Percentiles rank a stretch among this genome's conserved stretches.
Evolutionary conservation across 2,329 filamentous ascomycete species (phyloP).

Genomic region (Massarina eburnea): DNA sequence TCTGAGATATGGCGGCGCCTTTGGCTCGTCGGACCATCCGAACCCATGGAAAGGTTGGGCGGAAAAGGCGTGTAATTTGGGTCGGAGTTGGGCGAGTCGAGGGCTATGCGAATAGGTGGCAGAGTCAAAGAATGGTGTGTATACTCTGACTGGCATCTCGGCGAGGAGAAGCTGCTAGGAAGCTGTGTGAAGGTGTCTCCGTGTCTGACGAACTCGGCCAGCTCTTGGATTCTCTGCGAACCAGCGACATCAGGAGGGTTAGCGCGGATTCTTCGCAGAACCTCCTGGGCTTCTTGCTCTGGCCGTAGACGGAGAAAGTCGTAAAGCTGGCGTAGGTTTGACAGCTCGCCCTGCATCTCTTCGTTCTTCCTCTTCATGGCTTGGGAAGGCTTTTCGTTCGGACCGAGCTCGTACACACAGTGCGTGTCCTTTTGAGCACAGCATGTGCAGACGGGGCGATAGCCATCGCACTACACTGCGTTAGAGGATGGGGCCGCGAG

Average conservation of each 20-base stretch:
- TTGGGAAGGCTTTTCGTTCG: constrained; percentile 39
- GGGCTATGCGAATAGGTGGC: constrained; percentile 31
- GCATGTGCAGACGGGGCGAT: constrained; percentile 33
- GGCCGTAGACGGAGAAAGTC: constrained; percentile 32
- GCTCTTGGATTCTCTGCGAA: constrained; percentile 27
- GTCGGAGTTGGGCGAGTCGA: constrained; percentile 21
- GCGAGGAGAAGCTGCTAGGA: constrained; percentile 4
- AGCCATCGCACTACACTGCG: constrained; percentile 27
- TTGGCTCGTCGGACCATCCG: constrained; percentile 25
- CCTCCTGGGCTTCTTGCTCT: constrained; percentile 32
- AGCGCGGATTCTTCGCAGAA: constrained; percentile 29
- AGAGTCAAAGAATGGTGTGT: constrained; percentile 18
- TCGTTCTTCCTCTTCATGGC: constrained; percentile 41
- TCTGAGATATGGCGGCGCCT: constrained; percentile 28
- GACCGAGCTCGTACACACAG: constrained; percentile 37
- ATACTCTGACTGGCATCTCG: constrained; percentile 8
- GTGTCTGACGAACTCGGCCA: constrained; percentile 27
- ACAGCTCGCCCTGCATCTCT: constrained; percentile 38
- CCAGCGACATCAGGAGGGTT: constrained; percentile 18
- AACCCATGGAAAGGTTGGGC: constrained; percentile 17
- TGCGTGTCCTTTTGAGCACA: constrained; percentile 35
- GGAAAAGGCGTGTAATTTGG: constrained; percentile 18
- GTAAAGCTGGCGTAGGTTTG: constrained; percentile 34
- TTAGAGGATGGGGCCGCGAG: neutral
- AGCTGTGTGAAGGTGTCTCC: constrained; percentile 14